A percentile compares a stretch with the other conserved stretches of the same genome.
phyloP scores from a whole-genome alignment of 1,139 yeast species.

The Hemisphaericaspora xylofermentans region DNA sequence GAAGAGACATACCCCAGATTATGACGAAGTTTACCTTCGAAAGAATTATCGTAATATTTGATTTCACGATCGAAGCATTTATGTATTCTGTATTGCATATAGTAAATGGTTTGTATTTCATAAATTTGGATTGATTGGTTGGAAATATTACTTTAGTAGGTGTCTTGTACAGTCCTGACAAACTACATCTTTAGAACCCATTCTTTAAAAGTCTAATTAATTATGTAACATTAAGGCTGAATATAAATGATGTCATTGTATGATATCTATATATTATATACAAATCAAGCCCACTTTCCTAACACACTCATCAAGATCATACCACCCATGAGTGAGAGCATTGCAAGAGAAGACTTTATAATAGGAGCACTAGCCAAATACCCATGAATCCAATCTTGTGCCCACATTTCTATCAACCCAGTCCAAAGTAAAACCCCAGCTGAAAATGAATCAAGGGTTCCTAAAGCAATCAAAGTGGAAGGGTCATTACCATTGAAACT shows the following conservation, averaged over 20 bases:
- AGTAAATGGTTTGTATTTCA: too few species aligned
- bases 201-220: too few species aligned
- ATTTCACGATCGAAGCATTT: neutral
- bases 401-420: slow-evolving; percentile 35
- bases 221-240: too few species aligned
- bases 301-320: slow-evolving; percentile 38
- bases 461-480: slow-evolving; percentile 30
- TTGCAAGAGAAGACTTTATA: slow-evolving; percentile 20
- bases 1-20: slow-evolving; percentile 44
- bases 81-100: too few species aligned
- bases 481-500: slow-evolving; percentile 31
- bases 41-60: slow-evolving; percentile 1
- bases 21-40: slow-evolving; percentile 28
- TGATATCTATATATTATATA: too few species aligned
- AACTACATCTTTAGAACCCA: too few species aligned
- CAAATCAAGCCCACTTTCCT: slow-evolving; percentile 36
- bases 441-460: slow-evolving; percentile 34
- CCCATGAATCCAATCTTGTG: slow-evolving; percentile 35
- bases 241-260: too few species aligned
- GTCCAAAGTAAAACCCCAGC: slow-evolving; percentile 38
- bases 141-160: too few species aligned
- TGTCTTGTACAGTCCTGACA: too few species aligned
- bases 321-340: slow-evolving; percentile 28
- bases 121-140: too few species aligned
- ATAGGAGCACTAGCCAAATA: slow-evolving; percentile 21